Evolutionary conservation across 495 filamentous ascomycete genomes (phyloP).

Genomic region (Talaromyces trachyspermus): DNA sequence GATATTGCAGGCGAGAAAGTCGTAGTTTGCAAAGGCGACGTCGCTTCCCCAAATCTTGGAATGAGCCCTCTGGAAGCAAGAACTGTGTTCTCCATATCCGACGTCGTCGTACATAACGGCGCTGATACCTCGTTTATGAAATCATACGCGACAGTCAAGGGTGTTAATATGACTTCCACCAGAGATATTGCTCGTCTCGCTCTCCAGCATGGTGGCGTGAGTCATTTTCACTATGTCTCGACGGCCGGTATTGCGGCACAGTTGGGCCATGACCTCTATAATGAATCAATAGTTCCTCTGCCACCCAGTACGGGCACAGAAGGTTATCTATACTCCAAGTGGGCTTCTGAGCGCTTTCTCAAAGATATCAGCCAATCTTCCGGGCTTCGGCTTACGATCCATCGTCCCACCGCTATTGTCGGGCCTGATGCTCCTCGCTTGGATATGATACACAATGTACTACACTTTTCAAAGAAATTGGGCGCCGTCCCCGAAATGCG

Average conservation of each 20-base stretch:
- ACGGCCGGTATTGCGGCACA: background rate
- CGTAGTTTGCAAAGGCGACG: background rate
- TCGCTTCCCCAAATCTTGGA: background rate
- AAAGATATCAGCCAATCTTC: background rate
- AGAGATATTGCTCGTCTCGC: background rate
- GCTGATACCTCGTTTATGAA: slow-evolving; percentile 32
- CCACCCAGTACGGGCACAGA: too few species aligned
- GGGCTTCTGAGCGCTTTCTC: background rate
- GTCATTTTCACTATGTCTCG: background rate
- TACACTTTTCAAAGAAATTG: too few species aligned
- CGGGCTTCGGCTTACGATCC: background rate
- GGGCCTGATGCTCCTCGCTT: too few species aligned
- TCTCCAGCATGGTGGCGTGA: background rate
- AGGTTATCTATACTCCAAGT: background rate
- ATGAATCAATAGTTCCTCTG: background rate
- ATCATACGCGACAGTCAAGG: slow-evolving; percentile 21
- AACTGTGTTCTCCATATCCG: slow-evolving; percentile 4
- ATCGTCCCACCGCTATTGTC: background rate
- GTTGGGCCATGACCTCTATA: background rate
- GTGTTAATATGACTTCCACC: slow-evolving; percentile 28
- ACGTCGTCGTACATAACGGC: slow-evolving; percentile 36
- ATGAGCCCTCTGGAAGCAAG: background rate
- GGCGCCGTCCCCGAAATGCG: too few species aligned
- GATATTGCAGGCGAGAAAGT: background rate
- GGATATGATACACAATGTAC: too few species aligned